Evolutionary conservation across 495 filamentous ascomycete genomes (phyloP), one percentile per base, ranked within the genome.

Genomic region (Lepidopterella palustris): DNA sequence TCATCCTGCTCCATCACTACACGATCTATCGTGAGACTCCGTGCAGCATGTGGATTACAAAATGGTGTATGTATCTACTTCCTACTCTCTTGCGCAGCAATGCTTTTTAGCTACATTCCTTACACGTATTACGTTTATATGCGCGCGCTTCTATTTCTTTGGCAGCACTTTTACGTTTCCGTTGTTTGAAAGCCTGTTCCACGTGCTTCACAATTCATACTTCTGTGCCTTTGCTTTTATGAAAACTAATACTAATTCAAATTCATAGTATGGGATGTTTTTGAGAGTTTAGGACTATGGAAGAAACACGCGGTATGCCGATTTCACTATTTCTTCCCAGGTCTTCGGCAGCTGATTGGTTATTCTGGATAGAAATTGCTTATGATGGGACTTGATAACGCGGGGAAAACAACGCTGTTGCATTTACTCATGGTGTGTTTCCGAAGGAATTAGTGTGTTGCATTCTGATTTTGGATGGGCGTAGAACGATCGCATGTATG

Each of bases 321-420:
- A 3, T 42, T 3, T 42, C 13, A 6, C 13, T 35, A 6, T 35
- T 35, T 35, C 13, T 35, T 35, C 31, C 13, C 6, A 35, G 31
- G 31, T 6, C 6, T 35, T 35, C 31, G 31, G 31, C 6, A 6
- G 31, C 15, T 6, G 31, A 35, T 35, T 35, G 31, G 13, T 42
- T 3, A 42, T 42, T 11, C 9, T 42, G 35, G 10, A 18, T 42
- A 42, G 35, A 42, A 42, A 42, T 13, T 42, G 10, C 35, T 57
- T 15, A 21, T 57, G 20, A 32, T 57, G 15, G 54, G 54, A 4
- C 35, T 57, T 20, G 54, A 57, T 48, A 57, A 57, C 20, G 54
- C 54, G 8, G 54, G 54, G 13, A 57, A 57, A 26, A 57, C 54
- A 15, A 57, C 54, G 20, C 42, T 57, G 32, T 25, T 57, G 20